Percentiles rank a stretch among this genome's conserved stretches.
phyloP scores from a whole-genome alignment of 495 filamentous ascomycete species.

The Neurospora sp. region DNA sequence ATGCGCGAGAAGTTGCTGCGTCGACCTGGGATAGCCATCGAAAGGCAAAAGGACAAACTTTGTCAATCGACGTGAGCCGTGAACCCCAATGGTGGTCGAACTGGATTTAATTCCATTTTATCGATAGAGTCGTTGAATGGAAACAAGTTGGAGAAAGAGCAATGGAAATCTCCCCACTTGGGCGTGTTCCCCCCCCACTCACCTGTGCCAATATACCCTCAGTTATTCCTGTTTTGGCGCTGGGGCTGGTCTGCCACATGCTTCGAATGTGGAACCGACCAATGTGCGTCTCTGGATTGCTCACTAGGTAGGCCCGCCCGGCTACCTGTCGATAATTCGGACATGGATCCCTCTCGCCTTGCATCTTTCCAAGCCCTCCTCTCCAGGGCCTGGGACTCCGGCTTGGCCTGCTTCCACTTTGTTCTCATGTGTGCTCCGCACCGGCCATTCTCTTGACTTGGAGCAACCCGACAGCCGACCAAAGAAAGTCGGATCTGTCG shows the following conservation, averaged over 20 bases:
- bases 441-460: constrained; percentile 8
- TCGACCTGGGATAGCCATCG: not conserved
- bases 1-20: not conserved
- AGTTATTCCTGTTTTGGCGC: not conserved
- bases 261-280: not conserved
- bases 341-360: not conserved
- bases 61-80: not conserved
- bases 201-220: not conserved
- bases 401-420: constrained; percentile 2
- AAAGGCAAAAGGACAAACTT: not conserved
- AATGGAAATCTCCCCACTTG: not conserved
- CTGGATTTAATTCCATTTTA: not conserved
- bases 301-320: not conserved
- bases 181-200: not conserved
- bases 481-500: constrained; percentile 6
- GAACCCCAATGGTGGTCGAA: not conserved
- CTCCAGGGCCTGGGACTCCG: constrained; percentile 5
- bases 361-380: not conserved
- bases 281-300: not conserved
- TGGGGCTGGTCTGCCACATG: not conserved
- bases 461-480: constrained; percentile 12
- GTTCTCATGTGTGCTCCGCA: constrained; percentile 14
- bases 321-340: not conserved
- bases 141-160: not conserved
- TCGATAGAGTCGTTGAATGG: not conserved